Percentiles rank a stretch among this genome's conserved stretches.
phyloP scores from a whole-genome alignment of 495 filamentous ascomycete genomes.

The Mytilinidion resinicola region DNA sequence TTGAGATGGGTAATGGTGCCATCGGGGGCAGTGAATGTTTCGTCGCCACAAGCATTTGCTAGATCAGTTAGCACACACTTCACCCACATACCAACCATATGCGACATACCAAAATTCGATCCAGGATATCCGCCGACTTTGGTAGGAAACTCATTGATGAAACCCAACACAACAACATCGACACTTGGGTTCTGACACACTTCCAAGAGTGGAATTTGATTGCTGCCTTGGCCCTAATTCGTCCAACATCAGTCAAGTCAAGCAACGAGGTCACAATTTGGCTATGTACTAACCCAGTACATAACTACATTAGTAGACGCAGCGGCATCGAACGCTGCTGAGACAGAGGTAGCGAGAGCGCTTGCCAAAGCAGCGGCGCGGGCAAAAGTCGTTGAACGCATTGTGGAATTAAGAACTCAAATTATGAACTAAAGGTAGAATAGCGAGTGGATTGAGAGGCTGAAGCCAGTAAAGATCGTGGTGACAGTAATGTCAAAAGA shows the following conservation, averaged over 20 bases:
- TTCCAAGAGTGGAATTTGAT: slow-evolving; percentile 43
- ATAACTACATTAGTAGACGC: slow-evolving; percentile 44
- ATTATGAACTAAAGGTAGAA: slow-evolving; percentile 1
- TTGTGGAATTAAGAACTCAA: slow-evolving; percentile 8
- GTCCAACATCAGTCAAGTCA: slow-evolving; percentile 2
- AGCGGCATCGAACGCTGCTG: slow-evolving; percentile 27
- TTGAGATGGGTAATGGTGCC: slow-evolving; percentile 27
- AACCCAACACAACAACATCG: slow-evolving; percentile 64
- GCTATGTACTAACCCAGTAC: slow-evolving; percentile 41
- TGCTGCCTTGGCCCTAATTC: slow-evolving; percentile 42
- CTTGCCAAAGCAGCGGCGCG: slow-evolving; percentile 8
- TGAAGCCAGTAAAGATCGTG: slow-evolving; percentile 25
- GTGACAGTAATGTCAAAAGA: slow-evolving; percentile 22
- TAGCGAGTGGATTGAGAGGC: slow-evolving; percentile 12
- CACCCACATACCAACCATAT: not conserved
- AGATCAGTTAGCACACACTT: not conserved
- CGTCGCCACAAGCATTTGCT: slow-evolving; percentile 52
- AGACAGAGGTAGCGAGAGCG: slow-evolving; percentile 11
- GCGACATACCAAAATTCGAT: slow-evolving; percentile 50
- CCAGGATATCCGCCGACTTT: slow-evolving; percentile 51
- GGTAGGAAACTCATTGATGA: slow-evolving; percentile 58
- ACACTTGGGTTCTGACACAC: slow-evolving; percentile 54
- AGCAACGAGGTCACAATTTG: too few species aligned
- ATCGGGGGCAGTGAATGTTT: slow-evolving; percentile 29
- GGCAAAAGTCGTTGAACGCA: slow-evolving; percentile 15